Percentiles rank a stretch among this genome's conserved stretches.
phyloP scores from a whole-genome alignment of 1,284 basidiomycete species.

The Rhodotorula sp. region DNA sequence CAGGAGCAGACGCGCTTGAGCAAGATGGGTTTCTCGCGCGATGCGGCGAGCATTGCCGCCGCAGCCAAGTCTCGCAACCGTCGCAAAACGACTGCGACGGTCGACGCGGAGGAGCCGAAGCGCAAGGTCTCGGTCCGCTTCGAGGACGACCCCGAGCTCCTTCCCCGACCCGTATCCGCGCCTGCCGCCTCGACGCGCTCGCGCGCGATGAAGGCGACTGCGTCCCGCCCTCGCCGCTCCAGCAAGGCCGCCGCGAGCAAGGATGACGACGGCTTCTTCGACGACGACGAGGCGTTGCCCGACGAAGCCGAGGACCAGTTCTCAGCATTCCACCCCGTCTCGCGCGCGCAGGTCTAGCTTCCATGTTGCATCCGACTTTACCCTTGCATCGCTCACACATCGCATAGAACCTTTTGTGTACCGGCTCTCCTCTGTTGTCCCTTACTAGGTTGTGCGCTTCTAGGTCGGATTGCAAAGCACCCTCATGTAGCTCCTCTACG shows the following conservation, averaged over 20 bases:
- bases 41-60: background rate
- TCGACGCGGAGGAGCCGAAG: background rate
- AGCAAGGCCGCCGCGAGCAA: no score
- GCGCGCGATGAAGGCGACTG: background rate
- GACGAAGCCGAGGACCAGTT: slow-evolving; percentile 2
- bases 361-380: background rate
- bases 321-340: background rate
- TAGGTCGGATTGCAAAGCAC: no score
- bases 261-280: background rate
- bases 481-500: background rate
- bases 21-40: background rate
- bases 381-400: background rate
- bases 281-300: background rate
- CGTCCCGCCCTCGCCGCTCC: no score
- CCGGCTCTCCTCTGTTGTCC: no score
- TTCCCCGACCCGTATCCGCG: background rate
- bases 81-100: background rate
- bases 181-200: background rate
- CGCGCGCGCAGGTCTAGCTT: slow-evolving; percentile 7
- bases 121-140: background rate
- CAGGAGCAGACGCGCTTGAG: background rate
- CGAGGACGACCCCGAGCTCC: slow-evolving; percentile 14
- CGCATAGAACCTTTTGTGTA: background rate
- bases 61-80: background rate
- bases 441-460: no score